phyloP scores from a whole-genome alignment of 2,329 filamentous ascomycete genomes.

The Trichoderma oligosporum region DNA sequence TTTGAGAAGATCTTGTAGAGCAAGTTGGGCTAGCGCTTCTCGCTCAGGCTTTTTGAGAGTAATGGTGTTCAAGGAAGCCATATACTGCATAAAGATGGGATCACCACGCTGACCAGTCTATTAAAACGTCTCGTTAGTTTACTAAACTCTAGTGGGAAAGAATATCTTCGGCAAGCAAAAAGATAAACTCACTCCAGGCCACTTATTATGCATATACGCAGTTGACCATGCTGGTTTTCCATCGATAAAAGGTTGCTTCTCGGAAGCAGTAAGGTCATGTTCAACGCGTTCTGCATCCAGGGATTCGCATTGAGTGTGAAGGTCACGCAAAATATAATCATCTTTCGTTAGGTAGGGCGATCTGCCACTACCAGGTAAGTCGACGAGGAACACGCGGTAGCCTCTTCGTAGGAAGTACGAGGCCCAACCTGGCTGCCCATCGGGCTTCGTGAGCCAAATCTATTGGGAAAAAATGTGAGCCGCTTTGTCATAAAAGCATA shows the following conservation, averaged over 20 bases:
- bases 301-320: conserved; percentile 21
- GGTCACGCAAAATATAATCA: conserved; percentile 21
- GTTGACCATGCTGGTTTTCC: conserved; percentile 25
- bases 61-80: conserved; percentile 40
- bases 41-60: conserved; percentile 28
- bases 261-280: conserved; percentile 33
- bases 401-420: conserved; percentile 41
- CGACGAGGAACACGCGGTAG: conserved; percentile 42
- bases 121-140: conserved; percentile 10
- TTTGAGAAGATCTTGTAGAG: conserved; percentile 42
- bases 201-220: conserved; percentile 34
- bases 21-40: conserved; percentile 33
- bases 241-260: background rate
- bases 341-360: conserved; percentile 28
- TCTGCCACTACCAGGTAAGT: conserved; percentile 41
- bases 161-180: no score
- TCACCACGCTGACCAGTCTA: conserved; percentile 42
- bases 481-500: no score
- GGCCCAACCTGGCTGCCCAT: conserved; percentile 44
- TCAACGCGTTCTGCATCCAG: conserved; percentile 28
- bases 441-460: conserved; percentile 46
- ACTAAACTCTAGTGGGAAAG: background rate
- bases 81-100: conserved; percentile 46
- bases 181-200: conserved; percentile 35
- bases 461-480: conserved; percentile 20